A percentile compares a stretch with the other conserved stretches of the same genome.
Conservation (phyloP, 2,329 filamentous ascomycete species). For the Talaromyces sp. region DNA sequence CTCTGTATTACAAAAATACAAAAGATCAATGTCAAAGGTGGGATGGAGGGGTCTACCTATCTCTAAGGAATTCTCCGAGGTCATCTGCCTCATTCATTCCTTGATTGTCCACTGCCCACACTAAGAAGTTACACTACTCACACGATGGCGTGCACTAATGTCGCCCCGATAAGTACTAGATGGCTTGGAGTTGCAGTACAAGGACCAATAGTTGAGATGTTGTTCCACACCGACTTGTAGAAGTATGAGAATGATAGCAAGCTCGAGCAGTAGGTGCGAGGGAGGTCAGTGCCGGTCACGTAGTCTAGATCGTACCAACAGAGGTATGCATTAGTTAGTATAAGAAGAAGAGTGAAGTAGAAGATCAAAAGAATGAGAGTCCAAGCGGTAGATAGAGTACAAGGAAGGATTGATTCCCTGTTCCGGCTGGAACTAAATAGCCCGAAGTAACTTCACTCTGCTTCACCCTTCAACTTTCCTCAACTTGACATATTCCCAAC, state of each 20-base stretch:
- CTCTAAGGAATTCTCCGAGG: not conserved
- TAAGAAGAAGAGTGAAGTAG: not conserved
- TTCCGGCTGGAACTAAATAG: too few species aligned
- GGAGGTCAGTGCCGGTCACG: not conserved
- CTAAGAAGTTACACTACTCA: not conserved
- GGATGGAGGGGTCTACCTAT: not conserved
- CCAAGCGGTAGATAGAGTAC: too few species aligned
- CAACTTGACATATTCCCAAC: not conserved
- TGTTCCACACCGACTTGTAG: not conserved
- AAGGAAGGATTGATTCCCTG: conserved; percentile 1
- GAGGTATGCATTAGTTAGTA: not conserved
- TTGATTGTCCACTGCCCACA: conserved; percentile 2
- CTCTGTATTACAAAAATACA: not conserved
- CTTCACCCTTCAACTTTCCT: not conserved
- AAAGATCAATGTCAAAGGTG: not conserved
- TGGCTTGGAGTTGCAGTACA: not conserved
- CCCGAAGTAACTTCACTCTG: not conserved
- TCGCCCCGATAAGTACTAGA: not conserved
- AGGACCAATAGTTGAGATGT: not conserved
- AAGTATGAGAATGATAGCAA: not conserved
- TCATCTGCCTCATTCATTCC: conserved; percentile 4
- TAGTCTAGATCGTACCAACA: not conserved
- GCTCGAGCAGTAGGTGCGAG: not conserved
- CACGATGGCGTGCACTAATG: not conserved
- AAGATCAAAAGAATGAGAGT: not conserved